Conservation (phyloP, 2,329 filamentous ascomycete species). For the Eutypella sp. region DNA sequence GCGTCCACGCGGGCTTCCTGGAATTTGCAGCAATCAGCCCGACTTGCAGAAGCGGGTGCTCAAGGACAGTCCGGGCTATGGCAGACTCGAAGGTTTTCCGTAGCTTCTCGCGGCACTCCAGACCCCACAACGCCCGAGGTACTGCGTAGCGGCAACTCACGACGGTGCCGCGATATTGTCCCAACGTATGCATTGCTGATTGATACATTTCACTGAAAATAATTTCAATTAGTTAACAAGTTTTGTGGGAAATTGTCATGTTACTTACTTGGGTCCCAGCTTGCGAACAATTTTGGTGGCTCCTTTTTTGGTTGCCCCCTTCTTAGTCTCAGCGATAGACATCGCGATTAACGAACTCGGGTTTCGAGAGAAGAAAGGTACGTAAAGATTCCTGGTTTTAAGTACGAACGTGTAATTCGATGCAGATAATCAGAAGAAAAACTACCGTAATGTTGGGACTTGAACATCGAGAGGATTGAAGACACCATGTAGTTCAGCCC, state of each 20-base stretch:
- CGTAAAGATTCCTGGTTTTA: not conserved
- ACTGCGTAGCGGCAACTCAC: constrained; percentile 12
- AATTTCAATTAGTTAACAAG: not conserved
- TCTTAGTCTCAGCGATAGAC: not conserved
- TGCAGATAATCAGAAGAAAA: too few species aligned
- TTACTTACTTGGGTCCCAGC: not conserved
- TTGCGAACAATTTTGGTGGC: not conserved
- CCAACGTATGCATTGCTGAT: constrained; percentile 5
- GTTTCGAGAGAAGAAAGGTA: too few species aligned
- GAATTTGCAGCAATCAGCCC: constrained; percentile 8
- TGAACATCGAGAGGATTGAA: too few species aligned
- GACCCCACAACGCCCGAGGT: not conserved
- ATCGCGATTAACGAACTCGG: not conserved
- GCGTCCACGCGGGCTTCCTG: constrained; percentile 12
- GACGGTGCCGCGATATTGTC: constrained; percentile 9
- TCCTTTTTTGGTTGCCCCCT: not conserved
- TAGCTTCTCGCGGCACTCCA: constrained; percentile 1
- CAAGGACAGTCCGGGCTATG: constrained; percentile 8
- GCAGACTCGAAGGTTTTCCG: constrained; percentile 6
- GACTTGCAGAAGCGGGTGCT: constrained; percentile 11
- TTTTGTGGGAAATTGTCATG: not conserved
- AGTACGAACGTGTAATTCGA: not conserved
- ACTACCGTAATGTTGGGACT: too few species aligned
- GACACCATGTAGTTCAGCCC: too few species aligned
- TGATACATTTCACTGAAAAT: constrained; percentile 10